A percentile compares a stretch with the other conserved stretches of the same genome.
These are phyloP conservation scores for Dothistroma septosporum DNA, from an alignment of 2,329 filamentous ascomycete species.

Conservation along the genomic window DNA sequence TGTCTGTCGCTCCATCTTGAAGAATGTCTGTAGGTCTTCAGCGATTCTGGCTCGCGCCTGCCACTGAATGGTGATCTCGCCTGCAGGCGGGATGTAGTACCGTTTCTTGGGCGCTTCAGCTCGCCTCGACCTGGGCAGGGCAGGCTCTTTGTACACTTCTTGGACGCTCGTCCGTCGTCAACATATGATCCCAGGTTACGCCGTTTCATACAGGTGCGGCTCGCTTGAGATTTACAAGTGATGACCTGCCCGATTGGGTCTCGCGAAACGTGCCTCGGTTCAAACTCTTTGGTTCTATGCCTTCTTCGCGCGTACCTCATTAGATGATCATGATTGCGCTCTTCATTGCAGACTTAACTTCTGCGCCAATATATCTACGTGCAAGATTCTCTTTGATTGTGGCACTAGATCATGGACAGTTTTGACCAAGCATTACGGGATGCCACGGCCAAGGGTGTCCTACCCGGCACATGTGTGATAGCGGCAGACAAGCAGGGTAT, in stretches of 20 bases:
- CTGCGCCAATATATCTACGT: background rate
- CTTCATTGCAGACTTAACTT: background rate
- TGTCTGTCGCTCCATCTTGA: too few species aligned
- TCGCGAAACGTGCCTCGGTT: background rate
- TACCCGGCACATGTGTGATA: conserved; percentile 1
- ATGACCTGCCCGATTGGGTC: background rate
- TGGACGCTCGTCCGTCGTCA: background rate
- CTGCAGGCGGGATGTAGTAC: too few species aligned
- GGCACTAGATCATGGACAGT: background rate
- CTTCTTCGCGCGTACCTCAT: background rate
- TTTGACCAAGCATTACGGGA: background rate
- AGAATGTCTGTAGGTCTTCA: too few species aligned
- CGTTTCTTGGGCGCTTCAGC: too few species aligned
- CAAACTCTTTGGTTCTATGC: background rate
- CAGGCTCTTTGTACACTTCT: too few species aligned
- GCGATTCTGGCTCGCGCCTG: too few species aligned
- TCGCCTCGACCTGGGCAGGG: too few species aligned
- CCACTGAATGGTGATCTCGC: too few species aligned
- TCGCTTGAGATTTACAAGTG: background rate
- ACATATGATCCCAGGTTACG: background rate
- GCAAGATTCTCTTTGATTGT: background rate
- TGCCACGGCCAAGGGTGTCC: background rate
- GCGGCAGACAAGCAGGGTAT: conserved; percentile 11
- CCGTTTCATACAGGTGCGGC: background rate
- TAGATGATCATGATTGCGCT: background rate